A percentile compares a stretch with the other conserved stretches of the same genome.
Conservation (phyloP, 176 grass and related monocot species). For the Puya raimondii region DNA sequence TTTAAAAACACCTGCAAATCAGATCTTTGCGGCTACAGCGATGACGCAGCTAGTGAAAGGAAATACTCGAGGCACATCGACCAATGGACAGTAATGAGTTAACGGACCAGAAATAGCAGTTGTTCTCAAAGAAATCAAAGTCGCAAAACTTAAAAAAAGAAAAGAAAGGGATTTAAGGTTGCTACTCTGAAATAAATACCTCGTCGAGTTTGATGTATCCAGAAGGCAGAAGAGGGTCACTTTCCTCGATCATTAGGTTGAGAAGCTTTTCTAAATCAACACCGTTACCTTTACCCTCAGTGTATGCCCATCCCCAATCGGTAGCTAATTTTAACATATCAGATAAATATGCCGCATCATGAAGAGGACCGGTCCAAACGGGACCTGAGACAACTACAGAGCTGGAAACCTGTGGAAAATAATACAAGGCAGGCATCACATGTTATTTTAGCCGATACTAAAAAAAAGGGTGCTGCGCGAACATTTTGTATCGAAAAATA, state of each 20-base stretch:
- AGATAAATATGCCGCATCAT: conserved; percentile 51
- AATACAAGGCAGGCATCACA: not conserved
- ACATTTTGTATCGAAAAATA: not conserved
- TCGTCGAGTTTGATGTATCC: conserved; percentile 92
- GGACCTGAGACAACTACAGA: conserved; percentile 60
- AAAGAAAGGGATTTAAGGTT: conserved; percentile 2
- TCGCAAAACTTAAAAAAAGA: not conserved
- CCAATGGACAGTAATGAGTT: too few relatives aligned
- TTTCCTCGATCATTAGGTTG: conserved; percentile 76
- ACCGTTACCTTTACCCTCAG: conserved; percentile 44
- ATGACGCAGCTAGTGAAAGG: too few relatives aligned
- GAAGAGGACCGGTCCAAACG: conserved; percentile 80
- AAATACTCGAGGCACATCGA: too few relatives aligned
- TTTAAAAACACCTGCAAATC: too few relatives aligned
- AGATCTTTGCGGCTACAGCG: too few relatives aligned
- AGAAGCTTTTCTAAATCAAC: conserved; percentile 66
- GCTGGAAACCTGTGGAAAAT: conserved; percentile 32
- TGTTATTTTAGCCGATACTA: not conserved
- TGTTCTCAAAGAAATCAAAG: not conserved
- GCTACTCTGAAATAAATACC: conserved; percentile 23
- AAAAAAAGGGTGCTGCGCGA: not conserved
- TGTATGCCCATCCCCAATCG: conserved; percentile 69
- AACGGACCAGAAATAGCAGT: too few relatives aligned
- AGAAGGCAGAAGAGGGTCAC: conserved; percentile 57
- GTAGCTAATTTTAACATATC: conserved; percentile 71